Evolutionary conservation across 2,329 filamentous ascomycete genomes (phyloP).

Genomic region (Fusarium tjaetaba): DNA sequence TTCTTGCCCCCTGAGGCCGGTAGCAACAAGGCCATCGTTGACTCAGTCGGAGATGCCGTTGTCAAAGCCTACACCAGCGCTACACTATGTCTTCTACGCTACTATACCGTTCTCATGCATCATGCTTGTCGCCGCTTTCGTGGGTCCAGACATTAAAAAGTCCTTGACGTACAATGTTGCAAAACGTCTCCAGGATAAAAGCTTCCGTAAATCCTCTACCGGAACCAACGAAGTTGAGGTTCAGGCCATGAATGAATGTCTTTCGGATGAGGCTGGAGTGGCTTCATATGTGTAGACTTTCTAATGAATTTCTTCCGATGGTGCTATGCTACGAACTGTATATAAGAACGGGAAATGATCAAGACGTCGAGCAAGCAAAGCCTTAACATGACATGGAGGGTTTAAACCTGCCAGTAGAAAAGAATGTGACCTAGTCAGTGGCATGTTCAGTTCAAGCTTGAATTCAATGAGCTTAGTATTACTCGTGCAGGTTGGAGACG

Average conservation of each 20-base stretch:
- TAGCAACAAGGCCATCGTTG: constrained; percentile 48
- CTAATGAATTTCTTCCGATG: background rate
- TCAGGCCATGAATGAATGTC: background rate
- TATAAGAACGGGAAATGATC: background rate
- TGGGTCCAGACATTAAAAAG: constrained; percentile 55
- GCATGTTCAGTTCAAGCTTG: background rate
- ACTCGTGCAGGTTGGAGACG: background rate
- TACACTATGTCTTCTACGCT: constrained; percentile 55
- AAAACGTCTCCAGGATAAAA: constrained; percentile 51
- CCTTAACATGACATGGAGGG: background rate
- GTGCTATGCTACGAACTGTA: background rate
- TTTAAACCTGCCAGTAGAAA: background rate
- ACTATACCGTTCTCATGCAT: constrained; percentile 54
- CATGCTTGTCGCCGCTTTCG: constrained; percentile 49
- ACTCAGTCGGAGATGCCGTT: constrained; percentile 47
- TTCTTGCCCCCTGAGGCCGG: background rate
- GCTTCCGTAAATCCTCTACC: constrained; percentile 14
- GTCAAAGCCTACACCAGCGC: constrained; percentile 55
- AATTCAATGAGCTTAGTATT: too few species aligned
- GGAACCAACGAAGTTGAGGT: background rate
- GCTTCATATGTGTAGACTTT: background rate
- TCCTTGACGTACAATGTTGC: constrained; percentile 56
- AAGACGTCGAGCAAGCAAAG: background rate
- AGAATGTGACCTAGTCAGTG: background rate
- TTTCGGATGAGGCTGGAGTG: background rate